These are phyloP conservation scores for Boletus tylopilopsis DNA, from an alignment of 768 basidiomycete species.

Conservation along the genomic window DNA sequence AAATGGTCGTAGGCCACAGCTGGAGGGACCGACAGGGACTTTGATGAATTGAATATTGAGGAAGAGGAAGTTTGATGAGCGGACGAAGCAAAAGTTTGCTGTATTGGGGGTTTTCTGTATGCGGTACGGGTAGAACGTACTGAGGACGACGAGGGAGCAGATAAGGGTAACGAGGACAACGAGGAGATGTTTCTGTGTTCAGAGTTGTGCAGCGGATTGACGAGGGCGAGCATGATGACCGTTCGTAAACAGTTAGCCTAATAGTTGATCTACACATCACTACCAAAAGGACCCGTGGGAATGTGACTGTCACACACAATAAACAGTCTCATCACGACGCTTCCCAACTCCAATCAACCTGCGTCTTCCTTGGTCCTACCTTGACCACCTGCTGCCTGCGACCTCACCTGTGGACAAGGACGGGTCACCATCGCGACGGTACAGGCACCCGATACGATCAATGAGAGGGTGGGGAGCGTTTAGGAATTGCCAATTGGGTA, in stretches of 20 bases:
- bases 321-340: not conserved
- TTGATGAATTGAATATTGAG: conserved; percentile 18
- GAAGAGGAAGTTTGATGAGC: conserved; percentile 22
- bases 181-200: conserved; percentile 28
- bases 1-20: conserved; percentile 27
- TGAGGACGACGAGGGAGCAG: conserved; percentile 14
- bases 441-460: no score
- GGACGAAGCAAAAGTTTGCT: conserved; percentile 26
- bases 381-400: no score
- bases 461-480: no score
- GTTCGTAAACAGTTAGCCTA: conserved; percentile 15
- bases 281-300: conserved; percentile 17
- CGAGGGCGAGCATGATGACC: conserved; percentile 47
- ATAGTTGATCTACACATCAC: conserved; percentile 9
- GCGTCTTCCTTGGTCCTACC: no score
- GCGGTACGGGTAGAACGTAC: conserved; percentile 19
- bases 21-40: conserved; percentile 18
- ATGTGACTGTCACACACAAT: conserved; percentile 18
- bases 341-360: no score
- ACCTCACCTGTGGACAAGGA: no score
- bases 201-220: conserved; percentile 36
- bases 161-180: conserved; percentile 4
- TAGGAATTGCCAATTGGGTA: conserved; percentile 9
- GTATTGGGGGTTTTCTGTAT: conserved; percentile 28
- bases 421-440: conserved; percentile 8